Evolutionary conservation across 768 basidiomycete species (phyloP), one percentile per base, ranked within the genome.

Genomic region (Boletus barrowsii): DNA sequence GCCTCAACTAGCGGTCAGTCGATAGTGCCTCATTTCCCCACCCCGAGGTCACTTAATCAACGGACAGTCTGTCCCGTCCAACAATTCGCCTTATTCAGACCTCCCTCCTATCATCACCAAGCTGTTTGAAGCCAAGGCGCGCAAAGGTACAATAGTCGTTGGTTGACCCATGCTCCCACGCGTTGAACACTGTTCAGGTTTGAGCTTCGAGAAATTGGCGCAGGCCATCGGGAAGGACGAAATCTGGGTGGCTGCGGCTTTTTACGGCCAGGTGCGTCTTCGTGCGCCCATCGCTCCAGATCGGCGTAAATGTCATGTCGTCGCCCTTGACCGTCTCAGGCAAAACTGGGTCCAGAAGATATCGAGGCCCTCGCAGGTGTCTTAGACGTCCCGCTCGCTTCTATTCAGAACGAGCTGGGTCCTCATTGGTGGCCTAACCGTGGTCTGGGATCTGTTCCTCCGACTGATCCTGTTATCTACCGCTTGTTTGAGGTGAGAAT

Each of bases 201-300:
- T 86, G 56, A 83, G 84, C 14, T 93, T 91, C 57, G 87, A 83
- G 53, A 73, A 80, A 37, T 81, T 93, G 59, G 88, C 79, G 11
- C 74, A 83, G 54, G 75, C 74, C 8, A 79, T 93, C 49, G 82
- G 79, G 22, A 84, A 79, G 66, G 86, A 90, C 65, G 90, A 93
- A 63, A 78, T 92, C 24, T 93, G 88, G 88, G 77, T 91, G 24
- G 90, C 90, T 4, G 82, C 90, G 7, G 83, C 84, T 45, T 88
- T 93, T 70, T 90, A 90, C 60, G 90, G 85, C 8, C 90, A 91
- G 75, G 87, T 87, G 55, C 20, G 72, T 61, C 42, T 26, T 49
- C 39, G 22, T 11, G 36, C 13, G 40, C 18, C 26, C 11, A 49
- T 55, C 20, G 2, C 30, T 32, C 47, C 17, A 24, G 30, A 50